Evolutionary conservation across 768 basidiomycete genomes (phyloP).

Genomic region (Auricularia heimuer): DNA sequence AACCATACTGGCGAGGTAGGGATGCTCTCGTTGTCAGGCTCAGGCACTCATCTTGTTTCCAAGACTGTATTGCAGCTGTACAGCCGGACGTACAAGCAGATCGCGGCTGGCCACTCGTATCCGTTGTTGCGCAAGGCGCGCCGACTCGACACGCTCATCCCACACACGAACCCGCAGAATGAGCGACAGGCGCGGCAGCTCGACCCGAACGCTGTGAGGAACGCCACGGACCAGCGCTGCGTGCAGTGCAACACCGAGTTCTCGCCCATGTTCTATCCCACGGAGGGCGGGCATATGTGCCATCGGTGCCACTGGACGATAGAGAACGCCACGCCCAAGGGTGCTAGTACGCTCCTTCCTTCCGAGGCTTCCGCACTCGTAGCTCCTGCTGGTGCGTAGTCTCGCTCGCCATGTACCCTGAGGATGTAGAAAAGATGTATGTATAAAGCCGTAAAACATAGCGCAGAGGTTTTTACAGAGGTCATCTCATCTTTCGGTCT

Average conservation of each 20-base stretch:
- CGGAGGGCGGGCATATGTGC: conserved; percentile 24
- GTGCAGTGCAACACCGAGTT: conserved; percentile 54
- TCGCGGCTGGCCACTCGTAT: conserved; percentile 60
- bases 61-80: conserved; percentile 89
- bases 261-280: conserved; percentile 66
- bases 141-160: conserved; percentile 63
- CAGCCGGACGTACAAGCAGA: conserved; percentile 76
- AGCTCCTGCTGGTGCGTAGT: neutral
- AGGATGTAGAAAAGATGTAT: neutral
- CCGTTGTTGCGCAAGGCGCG: conserved; percentile 82
- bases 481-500: conserved; percentile 64
- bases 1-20: conserved; percentile 75
- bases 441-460: neutral
- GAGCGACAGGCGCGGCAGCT: neutral
- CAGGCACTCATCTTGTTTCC: too few relatives aligned
- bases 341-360: neutral
- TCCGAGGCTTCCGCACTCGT: neutral
- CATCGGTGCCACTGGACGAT: conserved; percentile 33
- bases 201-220: neutral
- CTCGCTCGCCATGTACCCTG: neutral
- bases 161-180: neutral
- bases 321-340: neutral
- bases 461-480: conserved; percentile 6
- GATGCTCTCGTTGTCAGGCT: neutral
- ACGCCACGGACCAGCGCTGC: conserved; percentile 34